Conservation (phyloP, 768 basidiomycete species). For the Mycena leptocephala region DNA sequence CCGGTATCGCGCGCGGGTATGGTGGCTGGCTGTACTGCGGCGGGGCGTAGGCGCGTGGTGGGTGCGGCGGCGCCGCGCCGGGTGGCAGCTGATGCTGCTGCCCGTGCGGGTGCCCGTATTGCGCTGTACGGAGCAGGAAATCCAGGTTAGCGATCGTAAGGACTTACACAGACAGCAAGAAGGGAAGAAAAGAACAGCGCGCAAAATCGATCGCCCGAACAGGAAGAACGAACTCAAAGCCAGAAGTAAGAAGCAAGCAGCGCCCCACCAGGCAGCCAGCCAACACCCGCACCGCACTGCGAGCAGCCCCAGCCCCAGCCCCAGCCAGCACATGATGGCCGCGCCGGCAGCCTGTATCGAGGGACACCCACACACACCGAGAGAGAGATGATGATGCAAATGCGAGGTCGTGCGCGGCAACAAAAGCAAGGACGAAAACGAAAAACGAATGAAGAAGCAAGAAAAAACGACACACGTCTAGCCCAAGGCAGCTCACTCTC, state of each 20-base stretch:
- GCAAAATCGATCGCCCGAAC: too few species aligned
- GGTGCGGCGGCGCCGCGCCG: neutral
- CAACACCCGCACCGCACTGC: neutral
- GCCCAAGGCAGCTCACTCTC: conserved; percentile 36
- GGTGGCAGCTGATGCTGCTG: too few species aligned
- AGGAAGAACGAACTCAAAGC: too few species aligned
- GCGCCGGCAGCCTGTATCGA: neutral
- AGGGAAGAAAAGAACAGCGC: too few species aligned
- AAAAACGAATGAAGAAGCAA: neutral
- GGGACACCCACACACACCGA: neutral
- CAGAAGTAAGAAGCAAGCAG: too few species aligned
- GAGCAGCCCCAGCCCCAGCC: neutral
- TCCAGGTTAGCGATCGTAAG: neutral
- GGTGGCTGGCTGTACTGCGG: neutral
- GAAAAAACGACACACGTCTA: conserved; percentile 20
- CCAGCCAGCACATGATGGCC: neutral
- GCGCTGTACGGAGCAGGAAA: neutral
- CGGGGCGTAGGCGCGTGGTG: neutral
- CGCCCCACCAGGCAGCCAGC: too few species aligned
- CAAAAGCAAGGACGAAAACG: neutral
- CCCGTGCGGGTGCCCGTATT: neutral
- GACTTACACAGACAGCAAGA: neutral
- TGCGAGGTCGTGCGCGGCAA: neutral
- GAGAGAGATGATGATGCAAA: too few species aligned
- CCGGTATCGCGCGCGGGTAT: too few species aligned